Base-by-base conservation (phyloP, 768 basidiomycete species). In the Lactarius quietus region DNA sequence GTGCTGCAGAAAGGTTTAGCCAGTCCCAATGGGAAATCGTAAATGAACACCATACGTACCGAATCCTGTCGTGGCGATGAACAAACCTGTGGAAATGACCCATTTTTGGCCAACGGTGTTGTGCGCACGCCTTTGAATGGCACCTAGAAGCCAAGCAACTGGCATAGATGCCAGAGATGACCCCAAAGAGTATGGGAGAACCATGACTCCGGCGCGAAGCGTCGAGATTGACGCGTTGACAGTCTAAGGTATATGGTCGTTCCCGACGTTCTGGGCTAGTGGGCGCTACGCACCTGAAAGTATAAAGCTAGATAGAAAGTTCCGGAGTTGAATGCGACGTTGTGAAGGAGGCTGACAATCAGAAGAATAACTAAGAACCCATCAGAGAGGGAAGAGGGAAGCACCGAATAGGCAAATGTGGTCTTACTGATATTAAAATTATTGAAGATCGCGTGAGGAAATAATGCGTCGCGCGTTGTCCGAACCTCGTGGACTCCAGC, bases 291-390 rank as follows among this genome's bases (percentile, higher is more conserved):
- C 68, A 90, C 92, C 82, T 94, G 92, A 75, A 84, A 93, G 74
- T 86, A 93, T 28, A 93, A 75, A 0, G 91, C 89, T 54, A 94
- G 84, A 76, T 92, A 94, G 77, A 90, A 94, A 6, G 92, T 93
- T 57, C 90, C 92, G 36, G 92, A 84, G 68, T 84, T 93, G 75
- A 92, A 94, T 18, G 86, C 86, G 67, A 93, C 82, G 72, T 91
- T 92, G 74, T 93, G 92, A 61, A 93, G 80, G 77, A 93, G 92
- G 20, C 84, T 84, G 65, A 90, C 80, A 20, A 85, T 58, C 36
- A 93, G 83, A 54, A 90, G 80, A 63, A 82, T 81, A 67, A 86
- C 90, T 93, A 51, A 31, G 39, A 59, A 43, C 55, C 62, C n/a
- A 64, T 68, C 65, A 64, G 64, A 65, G 57, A 53, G 35, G 57